Percentiles rank a stretch among this genome's conserved stretches.
phyloP scores from a whole-genome alignment of 805 yeast genomes.

The Metschnikowia reukaufii region DNA sequence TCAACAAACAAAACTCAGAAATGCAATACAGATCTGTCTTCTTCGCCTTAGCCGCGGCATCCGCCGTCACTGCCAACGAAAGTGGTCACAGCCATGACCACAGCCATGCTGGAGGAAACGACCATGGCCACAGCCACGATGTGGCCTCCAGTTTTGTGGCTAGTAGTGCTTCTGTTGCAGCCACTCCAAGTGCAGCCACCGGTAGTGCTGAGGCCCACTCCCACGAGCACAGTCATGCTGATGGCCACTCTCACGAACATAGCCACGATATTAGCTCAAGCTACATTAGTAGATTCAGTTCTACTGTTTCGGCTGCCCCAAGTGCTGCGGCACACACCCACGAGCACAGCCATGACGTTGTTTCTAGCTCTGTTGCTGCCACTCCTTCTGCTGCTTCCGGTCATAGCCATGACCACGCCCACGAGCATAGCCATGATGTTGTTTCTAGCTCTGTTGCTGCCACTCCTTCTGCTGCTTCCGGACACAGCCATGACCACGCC shows the following conservation, averaged over 20 bases:
- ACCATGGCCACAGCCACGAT: neutral
- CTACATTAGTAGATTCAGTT: neutral
- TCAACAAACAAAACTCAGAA: neutral
- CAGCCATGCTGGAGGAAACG: neutral
- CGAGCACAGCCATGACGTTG: too few species aligned
- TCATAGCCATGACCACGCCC: neutral
- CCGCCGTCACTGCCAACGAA: slow-evolving; percentile 2
- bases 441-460: too few species aligned
- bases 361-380: too few species aligned
- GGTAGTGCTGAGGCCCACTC: neutral
- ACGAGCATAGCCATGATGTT: too few species aligned
- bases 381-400: neutral
- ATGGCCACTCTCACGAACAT: neutral
- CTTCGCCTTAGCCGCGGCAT: neutral
- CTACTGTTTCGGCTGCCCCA: neutral
- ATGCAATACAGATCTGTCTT: slow-evolving; percentile 1
- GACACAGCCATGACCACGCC: neutral
- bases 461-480: neutral
- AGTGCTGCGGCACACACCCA: too few species aligned
- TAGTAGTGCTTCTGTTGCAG: neutral
- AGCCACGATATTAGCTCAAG: neutral
- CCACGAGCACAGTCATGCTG: neutral
- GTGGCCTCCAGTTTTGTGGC: neutral
- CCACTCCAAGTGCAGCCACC: neutral
- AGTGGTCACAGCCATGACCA: slow-evolving; percentile 1